Percentiles rank a stretch among this genome's conserved stretches.
Conservation (phyloP, 2,329 filamentous ascomycete species). For the Diplodia mutila region DNA sequence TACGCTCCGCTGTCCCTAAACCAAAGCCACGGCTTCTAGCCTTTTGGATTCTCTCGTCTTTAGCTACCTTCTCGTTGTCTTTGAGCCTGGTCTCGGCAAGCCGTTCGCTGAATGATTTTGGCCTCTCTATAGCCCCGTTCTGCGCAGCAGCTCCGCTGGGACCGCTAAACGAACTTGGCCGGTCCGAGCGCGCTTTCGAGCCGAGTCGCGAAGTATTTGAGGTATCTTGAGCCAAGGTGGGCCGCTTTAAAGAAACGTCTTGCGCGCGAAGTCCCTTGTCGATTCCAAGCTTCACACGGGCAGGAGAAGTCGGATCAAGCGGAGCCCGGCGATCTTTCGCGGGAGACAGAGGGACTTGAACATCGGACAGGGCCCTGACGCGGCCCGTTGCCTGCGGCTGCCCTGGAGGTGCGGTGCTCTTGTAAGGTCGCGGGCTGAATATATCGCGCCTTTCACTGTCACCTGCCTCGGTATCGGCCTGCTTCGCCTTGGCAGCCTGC, state of each 20-base stretch:
- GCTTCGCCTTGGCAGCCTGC: slow-evolving; percentile 63
- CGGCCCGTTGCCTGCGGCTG: slow-evolving; percentile 22
- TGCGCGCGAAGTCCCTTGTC: slow-evolving; percentile 82
- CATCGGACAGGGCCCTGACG: slow-evolving; percentile 30
- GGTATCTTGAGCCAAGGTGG: slow-evolving; percentile 47
- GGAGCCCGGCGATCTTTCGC: slow-evolving; percentile 54
- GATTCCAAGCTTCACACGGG: slow-evolving; percentile 79
- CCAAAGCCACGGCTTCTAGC: slow-evolving; percentile 48
- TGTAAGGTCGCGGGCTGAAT: slow-evolving; percentile 37
- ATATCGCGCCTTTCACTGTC: slow-evolving; percentile 34
- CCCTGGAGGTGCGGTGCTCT: slow-evolving; percentile 30
- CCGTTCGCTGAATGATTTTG: slow-evolving; percentile 80
- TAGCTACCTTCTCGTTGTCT: slow-evolving; percentile 49
- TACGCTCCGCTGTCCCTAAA: slow-evolving; percentile 27
- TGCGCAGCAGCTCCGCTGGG: neutral
- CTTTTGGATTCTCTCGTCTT: slow-evolving; percentile 48
- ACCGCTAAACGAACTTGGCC: slow-evolving; percentile 12
- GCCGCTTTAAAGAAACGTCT: slow-evolving; percentile 82
- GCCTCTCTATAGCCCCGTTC: slow-evolving; percentile 15
- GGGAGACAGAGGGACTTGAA: slow-evolving; percentile 80
- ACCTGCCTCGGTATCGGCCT: slow-evolving; percentile 36
- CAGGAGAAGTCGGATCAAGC: slow-evolving; percentile 71
- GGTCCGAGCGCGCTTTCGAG: slow-evolving; percentile 13
- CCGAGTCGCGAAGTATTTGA: slow-evolving; percentile 3
- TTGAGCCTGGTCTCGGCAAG: slow-evolving; percentile 67